Evolutionary conservation across 768 basidiomycete genomes (phyloP), one percentile per base, ranked within the genome.

Genomic region (Pisolithus sp.): DNA sequence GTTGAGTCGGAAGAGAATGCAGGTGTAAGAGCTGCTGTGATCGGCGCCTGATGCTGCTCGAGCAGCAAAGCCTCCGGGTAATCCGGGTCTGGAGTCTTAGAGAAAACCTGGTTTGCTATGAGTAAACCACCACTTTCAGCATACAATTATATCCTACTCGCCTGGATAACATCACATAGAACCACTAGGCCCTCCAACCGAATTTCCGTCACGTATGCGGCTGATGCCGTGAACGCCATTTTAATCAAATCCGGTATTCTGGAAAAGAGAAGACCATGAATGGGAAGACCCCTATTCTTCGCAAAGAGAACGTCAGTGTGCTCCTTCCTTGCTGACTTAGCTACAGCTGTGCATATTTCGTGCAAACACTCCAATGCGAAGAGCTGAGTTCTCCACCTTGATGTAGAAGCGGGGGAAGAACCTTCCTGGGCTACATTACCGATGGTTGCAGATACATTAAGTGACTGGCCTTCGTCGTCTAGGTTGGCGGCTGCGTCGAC

Each of bases 201-300:
- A 55, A 98, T 97, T 65, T 97, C 93, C 8, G 90, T 93, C 30
- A 97, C 93, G 64, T 96, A 90, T 4, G 96, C 93, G 0, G 95
- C 91, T 15, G 93, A 93, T 0, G 96, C 94, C 12, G 92, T 95
- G 66, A 99, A 98, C 0, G 96, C 95, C 86, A 98, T 96, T 71
- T 81, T 90, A 69, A 99, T 95, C 52, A 99, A 73, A 68, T 99
- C 96, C 6, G 88, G 83, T 7, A 98, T 83, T 18, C 93, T 81
- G 17, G 87, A 85, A 37, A 89, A 86, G 17, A 99, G 75, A 43
- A 97, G 73, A 1, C 81, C 80, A 7, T 78, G 73, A 4, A 76
- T 63, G 2, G 79, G 70, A 7, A 88, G 57, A 1, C 87, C 85
- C 23, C 77, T 72, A 40, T 68, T 73, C 42, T 81, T 74, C 2